A percentile compares a stretch with the other conserved stretches of the same genome.
phyloP scores from a whole-genome alignment of 75 land plant genomes.

The Pinus albicaulis region DNA sequence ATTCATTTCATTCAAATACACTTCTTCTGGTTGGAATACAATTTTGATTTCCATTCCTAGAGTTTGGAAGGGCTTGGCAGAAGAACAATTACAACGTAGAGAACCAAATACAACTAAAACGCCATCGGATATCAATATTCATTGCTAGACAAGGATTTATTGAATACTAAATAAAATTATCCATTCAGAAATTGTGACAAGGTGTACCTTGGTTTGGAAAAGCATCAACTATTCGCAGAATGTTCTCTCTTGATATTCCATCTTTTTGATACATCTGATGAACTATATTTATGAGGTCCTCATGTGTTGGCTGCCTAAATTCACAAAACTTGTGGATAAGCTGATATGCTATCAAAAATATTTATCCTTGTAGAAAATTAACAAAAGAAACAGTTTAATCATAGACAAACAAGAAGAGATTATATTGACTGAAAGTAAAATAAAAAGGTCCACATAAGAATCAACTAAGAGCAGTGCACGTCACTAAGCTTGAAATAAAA shows the following conservation, averaged over 20 bases:
- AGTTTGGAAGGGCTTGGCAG: not conserved
- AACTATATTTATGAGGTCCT: conserved; percentile 85
- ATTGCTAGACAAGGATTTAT: not conserved
- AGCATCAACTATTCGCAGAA: conserved; percentile 55
- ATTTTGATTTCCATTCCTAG: not conserved
- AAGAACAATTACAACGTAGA: not conserved
- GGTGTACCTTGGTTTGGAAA: conserved; percentile 94
- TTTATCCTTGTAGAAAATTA: not conserved
- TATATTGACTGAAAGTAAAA: not conserved
- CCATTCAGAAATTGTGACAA: not conserved
- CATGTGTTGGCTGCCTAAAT: conserved; percentile 83
- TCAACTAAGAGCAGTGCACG: not conserved
- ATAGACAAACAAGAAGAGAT: not conserved
- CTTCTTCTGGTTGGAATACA: not conserved
- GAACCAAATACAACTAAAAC: not conserved
- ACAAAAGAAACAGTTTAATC: not conserved
- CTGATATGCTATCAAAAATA: not conserved
- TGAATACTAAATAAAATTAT: not conserved
- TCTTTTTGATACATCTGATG: conserved; percentile 81
- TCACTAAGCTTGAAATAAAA: not conserved
- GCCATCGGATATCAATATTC: not conserved
- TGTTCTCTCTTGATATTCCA: conserved; percentile 69
- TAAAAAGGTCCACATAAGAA: not conserved
- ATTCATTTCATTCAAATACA: not conserved
- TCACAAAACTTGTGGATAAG: conserved; percentile 4